These are phyloP conservation scores for Teratosphaeriaceae sp. DNA, from an alignment of 2,329 filamentous ascomycete species.

Conservation along the genomic window DNA sequence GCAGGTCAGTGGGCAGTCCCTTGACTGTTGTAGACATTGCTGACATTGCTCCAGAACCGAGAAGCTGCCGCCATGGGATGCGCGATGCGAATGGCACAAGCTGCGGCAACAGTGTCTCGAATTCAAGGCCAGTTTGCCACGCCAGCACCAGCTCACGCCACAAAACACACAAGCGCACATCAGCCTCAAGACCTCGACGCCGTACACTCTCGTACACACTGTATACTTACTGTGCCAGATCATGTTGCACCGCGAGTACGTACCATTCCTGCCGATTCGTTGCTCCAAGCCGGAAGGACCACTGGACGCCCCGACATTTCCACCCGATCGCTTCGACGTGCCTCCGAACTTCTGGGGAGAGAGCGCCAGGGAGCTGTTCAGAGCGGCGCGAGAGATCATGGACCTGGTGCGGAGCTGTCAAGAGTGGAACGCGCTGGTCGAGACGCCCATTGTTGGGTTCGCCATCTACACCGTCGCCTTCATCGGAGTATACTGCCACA, in stretches of 20 bases:
- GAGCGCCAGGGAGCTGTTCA: slow-evolving; percentile 57
- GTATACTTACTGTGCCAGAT: slow-evolving; percentile 60
- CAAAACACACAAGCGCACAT: slow-evolving; percentile 62
- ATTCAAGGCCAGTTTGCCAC: slow-evolving; percentile 51
- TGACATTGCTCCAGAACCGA: slow-evolving; percentile 32
- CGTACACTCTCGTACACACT: slow-evolving; percentile 61
- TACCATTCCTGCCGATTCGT: slow-evolving; percentile 57
- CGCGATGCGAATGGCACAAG: slow-evolving; percentile 47
- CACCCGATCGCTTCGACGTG: slow-evolving; percentile 39
- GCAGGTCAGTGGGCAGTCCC: slow-evolving; percentile 36
- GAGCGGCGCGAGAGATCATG: slow-evolving; percentile 56
- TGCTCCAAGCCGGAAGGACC: slow-evolving; percentile 49
- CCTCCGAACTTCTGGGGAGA: slow-evolving; percentile 56
- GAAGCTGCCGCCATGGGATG: slow-evolving; percentile 54
- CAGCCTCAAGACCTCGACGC: slow-evolving; percentile 55
- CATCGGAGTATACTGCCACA: slow-evolving; percentile 56
- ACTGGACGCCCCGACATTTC: slow-evolving; percentile 52
- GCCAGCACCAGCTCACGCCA: slow-evolving; percentile 51
- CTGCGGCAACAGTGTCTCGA: slow-evolving; percentile 46
- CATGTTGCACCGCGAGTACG: slow-evolving; percentile 61
- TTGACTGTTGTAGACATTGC: neutral
- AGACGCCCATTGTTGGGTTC: slow-evolving; percentile 62
- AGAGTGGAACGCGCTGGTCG: slow-evolving; percentile 53
- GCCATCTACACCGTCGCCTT: slow-evolving; percentile 62
- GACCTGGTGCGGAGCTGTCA: slow-evolving; percentile 58